Conservation (phyloP, 495 filamentous ascomycete genomes). For the Hypoxylon rickii region DNA sequence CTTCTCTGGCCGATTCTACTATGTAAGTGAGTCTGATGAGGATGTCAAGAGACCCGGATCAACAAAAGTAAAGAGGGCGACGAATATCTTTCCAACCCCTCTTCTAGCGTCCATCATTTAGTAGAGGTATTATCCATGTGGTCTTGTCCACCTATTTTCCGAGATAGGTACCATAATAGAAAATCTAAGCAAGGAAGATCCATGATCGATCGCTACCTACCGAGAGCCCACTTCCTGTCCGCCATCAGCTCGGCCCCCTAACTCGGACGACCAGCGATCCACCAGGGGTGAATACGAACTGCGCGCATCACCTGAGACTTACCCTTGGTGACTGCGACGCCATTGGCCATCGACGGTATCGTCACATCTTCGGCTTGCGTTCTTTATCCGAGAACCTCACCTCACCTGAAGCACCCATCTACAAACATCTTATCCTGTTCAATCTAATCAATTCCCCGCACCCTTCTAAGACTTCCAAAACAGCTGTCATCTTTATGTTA, state of each 20-base stretch:
- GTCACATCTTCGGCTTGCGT: slow-evolving; percentile 12
- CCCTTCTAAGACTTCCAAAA: too few relatives aligned
- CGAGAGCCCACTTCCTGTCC: slow-evolving; percentile 24
- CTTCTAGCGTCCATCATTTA: too few relatives aligned
- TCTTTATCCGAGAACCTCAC: slow-evolving; percentile 20
- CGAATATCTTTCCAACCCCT: not conserved
- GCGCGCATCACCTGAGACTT: slow-evolving; percentile 38
- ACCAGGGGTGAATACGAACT: slow-evolving; percentile 30
- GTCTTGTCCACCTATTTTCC: too few relatives aligned
- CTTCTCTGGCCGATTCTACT: not conserved
- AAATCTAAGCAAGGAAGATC: slow-evolving; percentile 10
- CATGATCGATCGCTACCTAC: slow-evolving; percentile 16
- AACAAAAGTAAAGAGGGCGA: too few relatives aligned
- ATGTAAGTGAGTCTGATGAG: too few relatives aligned
- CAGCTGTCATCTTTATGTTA: too few relatives aligned
- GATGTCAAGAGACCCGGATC: too few relatives aligned
- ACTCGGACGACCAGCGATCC: slow-evolving; percentile 7
- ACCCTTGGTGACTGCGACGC: slow-evolving; percentile 35
- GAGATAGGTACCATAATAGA: not conserved
- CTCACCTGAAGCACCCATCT: too few relatives aligned
- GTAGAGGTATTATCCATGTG: too few relatives aligned
- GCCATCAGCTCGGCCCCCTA: slow-evolving; percentile 4
- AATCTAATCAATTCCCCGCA: not conserved
- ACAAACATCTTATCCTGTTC: too few relatives aligned
- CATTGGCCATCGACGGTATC: slow-evolving; percentile 16